phyloP scores from a whole-genome alignment of 768 basidiomycete genomes.

The Boletus vinaceobasis region DNA sequence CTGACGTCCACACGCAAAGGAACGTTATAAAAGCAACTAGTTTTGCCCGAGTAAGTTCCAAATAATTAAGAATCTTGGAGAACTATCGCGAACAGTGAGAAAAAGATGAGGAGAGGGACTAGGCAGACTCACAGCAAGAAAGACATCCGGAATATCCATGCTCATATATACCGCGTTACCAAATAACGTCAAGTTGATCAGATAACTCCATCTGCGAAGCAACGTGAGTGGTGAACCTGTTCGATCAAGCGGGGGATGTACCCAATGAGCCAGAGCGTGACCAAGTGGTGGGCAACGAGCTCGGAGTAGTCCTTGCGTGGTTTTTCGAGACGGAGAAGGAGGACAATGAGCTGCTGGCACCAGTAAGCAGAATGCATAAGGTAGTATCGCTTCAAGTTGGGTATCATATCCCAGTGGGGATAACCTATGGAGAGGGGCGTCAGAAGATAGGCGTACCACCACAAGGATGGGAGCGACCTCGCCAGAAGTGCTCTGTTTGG shows the following conservation, averaged over 20 bases:
- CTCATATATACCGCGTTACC: constrained; percentile 92
- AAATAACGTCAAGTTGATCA: constrained; percentile 76
- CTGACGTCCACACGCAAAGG: constrained; percentile 78
- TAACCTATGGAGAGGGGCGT: constrained; percentile 51
- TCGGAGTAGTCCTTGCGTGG: constrained; percentile 90
- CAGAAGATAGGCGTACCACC: neutral
- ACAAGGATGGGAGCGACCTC: constrained; percentile 42
- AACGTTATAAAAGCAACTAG: constrained; percentile 61
- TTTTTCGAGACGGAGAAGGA: constrained; percentile 84
- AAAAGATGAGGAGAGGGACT: neutral
- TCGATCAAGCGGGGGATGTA: constrained; percentile 34
- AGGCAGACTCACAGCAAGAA: constrained; percentile 64
- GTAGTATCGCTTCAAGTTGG: constrained; percentile 86
- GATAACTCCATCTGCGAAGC: constrained; percentile 71
- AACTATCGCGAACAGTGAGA: constrained; percentile 41
- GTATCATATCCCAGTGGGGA: constrained; percentile 85
- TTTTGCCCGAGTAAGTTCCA: constrained; percentile 64
- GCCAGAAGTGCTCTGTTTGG: constrained; percentile 80
- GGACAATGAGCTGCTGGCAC: constrained; percentile 88
- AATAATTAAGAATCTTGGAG: constrained; percentile 86
- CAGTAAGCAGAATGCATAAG: constrained; percentile 92
- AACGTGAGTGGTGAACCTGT: neutral
- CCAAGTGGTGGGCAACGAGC: constrained; percentile 85
- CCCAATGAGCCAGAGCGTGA: constrained; percentile 94
- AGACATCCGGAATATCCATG: constrained; percentile 94